Evolutionary conservation across 352 stramenopile genomes (phyloP).

Genomic region (Phytophthora syringae): DNA sequence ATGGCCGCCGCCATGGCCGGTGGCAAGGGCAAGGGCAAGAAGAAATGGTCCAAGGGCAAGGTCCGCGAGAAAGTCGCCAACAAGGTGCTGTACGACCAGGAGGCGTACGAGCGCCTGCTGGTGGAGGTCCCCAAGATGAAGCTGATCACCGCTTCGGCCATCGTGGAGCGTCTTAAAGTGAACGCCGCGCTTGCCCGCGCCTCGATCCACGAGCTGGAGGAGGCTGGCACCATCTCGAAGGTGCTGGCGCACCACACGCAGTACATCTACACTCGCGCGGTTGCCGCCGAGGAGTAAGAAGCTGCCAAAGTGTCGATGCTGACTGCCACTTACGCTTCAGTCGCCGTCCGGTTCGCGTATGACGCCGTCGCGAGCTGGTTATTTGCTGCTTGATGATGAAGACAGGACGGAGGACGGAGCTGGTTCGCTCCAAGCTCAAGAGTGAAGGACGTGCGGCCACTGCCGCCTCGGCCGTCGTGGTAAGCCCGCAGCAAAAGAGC

Average conservation of each 20-base stretch:
- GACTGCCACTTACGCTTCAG: constrained; percentile 17
- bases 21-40: constrained; percentile 99
- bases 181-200: constrained; percentile 97
- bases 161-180: constrained; percentile 99
- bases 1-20: constrained; percentile 99
- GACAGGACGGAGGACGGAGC: constrained; percentile 20
- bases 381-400: constrained; percentile 22
- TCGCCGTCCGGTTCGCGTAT: constrained; percentile 7
- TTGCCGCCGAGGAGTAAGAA: constrained; percentile 80
- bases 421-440: constrained; percentile 37
- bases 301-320: constrained; percentile 25
- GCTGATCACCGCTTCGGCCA: constrained; percentile 98
- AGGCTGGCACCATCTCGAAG: constrained; percentile 96
- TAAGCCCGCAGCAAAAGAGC: constrained; percentile 33
- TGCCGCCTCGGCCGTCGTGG: constrained; percentile 23
- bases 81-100: constrained; percentile 99
- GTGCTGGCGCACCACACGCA: constrained; percentile 96
- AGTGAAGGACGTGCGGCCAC: constrained; percentile 38
- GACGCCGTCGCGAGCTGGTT: constrained; percentile 5
- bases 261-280: constrained; percentile 98
- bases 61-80: constrained; percentile 99
- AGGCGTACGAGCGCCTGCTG: constrained; percentile 98
- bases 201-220: constrained; percentile 96
- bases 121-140: constrained; percentile 99
- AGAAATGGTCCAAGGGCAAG: constrained; percentile 99